phyloP scores from a whole-genome alignment of 305 asterid species.

The Solanum hybrid region DNA sequence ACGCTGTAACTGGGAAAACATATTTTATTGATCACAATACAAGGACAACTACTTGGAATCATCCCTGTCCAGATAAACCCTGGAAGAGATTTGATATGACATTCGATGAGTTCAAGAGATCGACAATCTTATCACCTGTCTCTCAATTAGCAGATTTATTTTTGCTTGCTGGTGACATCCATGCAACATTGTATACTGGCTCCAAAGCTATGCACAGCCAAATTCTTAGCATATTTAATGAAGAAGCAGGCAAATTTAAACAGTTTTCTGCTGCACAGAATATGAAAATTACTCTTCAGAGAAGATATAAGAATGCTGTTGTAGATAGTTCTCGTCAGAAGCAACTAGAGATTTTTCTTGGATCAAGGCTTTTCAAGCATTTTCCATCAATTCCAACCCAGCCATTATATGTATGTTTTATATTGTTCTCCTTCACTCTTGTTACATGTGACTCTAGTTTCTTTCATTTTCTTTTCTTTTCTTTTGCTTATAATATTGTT shows the following conservation, averaged over 20 bases:
- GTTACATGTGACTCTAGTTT: not conserved
- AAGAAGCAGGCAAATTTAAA: constrained; percentile 90
- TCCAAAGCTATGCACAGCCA: constrained; percentile 99
- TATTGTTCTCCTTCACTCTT: not conserved
- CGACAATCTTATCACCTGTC: constrained; percentile 85
- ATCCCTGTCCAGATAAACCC: constrained; percentile 99
- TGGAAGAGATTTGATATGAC: constrained; percentile 99
- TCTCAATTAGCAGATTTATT: constrained; percentile 86
- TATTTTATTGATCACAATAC: constrained; percentile 97
- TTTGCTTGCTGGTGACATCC: constrained; percentile 89
- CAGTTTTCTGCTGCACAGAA: constrained; percentile 99
- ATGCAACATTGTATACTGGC: constrained; percentile 91
- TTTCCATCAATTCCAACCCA: constrained; percentile 70
- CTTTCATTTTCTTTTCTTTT: not conserved
- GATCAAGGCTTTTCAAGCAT: constrained; percentile 87
- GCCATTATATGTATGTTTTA: constrained; percentile 65
- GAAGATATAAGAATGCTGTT: constrained; percentile 93
- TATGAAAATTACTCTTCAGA: constrained; percentile 87
- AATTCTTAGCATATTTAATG: constrained; percentile 93
- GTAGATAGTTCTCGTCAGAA: constrained; percentile 98
- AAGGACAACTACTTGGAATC: constrained; percentile 95
- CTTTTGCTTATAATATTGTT: not conserved
- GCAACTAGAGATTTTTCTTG: constrained; percentile 92
- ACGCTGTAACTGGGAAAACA: constrained; percentile 91
- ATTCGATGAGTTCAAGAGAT: constrained; percentile 94